Base-by-base conservation (phyloP, 1,139 yeast genomes). In the Geotrichum reessii region DNA sequence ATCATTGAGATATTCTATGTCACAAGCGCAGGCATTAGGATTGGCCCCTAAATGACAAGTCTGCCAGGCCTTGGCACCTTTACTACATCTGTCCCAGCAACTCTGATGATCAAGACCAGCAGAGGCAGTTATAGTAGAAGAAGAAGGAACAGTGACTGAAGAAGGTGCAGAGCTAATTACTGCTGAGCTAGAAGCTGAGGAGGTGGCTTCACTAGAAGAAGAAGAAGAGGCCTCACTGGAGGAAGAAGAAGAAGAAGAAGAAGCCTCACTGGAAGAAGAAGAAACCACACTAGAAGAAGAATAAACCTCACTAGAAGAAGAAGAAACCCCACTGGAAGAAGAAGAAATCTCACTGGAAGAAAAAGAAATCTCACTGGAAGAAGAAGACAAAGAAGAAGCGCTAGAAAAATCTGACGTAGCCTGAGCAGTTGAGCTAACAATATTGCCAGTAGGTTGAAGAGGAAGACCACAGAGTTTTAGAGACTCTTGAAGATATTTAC, bases 381-480 rank as follows among this genome's bases (percentile, higher is more conserved):
- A 40, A 4, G 46, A 40, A 8, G 21, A 19, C 4, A 11, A 48
- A 50, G 52, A 14, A 50, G 19, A 4, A 2, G 44, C 44, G 33
- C 27, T 19, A 4, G 46, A 28, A 22, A 31, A 48, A 25, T 3
- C n/a, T 9, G 21, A 37, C 2, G 44, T n/a, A n/a, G 44, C 14
- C 17, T n/a, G 44, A 28, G 17, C 51, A 48, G 51, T n/a, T 11
- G 40, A 21, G 51, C 28, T 48, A n/a, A 8, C n/a, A 25, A 19
- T 40, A 48, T 21, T 24, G 11, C 61, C 57, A 14, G 56, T 55
- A 22, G 57, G 56, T 24, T 33, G 27, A 22, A 47, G 33, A 3
- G 61, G 58, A 17, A 56, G 53, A 19, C 27, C 52, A 37, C 59
- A 56, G 5, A 42, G 27, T 8, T 31, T 49, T 14, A 56, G 31